Evolutionary conservation across 208 protist genomes (phyloP).

Genomic region (Crithidia fasciculata): DNA sequence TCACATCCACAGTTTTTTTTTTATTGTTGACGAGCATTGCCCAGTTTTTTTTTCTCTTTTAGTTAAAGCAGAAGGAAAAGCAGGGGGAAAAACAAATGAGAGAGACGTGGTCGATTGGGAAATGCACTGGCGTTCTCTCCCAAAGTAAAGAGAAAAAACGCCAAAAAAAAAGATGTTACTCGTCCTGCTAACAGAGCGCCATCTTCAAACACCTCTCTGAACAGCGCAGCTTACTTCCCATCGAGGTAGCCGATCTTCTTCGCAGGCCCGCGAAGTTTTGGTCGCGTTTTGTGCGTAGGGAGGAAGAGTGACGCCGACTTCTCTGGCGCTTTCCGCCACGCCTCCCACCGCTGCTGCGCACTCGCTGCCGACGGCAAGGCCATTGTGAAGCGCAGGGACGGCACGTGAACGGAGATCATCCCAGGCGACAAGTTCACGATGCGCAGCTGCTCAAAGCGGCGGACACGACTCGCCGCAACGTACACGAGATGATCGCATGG

Average conservation of each 20-base stretch:
- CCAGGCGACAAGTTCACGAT: conserved; percentile 72
- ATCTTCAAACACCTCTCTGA: too few species aligned
- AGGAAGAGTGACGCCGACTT: not conserved
- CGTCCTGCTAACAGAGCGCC: too few species aligned
- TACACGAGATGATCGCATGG: conserved; percentile 90
- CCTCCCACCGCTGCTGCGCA: conserved; percentile 32
- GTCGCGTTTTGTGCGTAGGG: not conserved
- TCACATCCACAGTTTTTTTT: too few species aligned
- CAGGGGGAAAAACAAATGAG: too few species aligned
- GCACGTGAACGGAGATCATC: conserved; percentile 76
- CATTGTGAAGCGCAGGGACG: conserved; percentile 62
- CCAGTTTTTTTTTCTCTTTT: too few species aligned
- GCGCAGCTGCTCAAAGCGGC: conserved; percentile 69
- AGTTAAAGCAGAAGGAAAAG: too few species aligned
- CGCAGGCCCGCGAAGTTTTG: not conserved
- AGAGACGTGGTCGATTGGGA: too few species aligned
- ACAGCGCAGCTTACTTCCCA: too few species aligned
- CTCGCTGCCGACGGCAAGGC: conserved; percentile 30
- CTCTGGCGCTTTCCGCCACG: conserved; percentile 26
- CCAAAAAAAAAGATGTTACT: too few species aligned
- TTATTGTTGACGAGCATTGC: too few species aligned
- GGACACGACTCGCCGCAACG: conserved; percentile 85
- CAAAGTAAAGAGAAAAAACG: too few species aligned
- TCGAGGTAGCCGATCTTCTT: not conserved
- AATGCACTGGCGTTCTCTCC: too few species aligned